Evolutionary conservation across 306 rosid genomes (phyloP), one percentile per base, ranked within the genome.

Genomic region (Lagenaria siceraria): DNA sequence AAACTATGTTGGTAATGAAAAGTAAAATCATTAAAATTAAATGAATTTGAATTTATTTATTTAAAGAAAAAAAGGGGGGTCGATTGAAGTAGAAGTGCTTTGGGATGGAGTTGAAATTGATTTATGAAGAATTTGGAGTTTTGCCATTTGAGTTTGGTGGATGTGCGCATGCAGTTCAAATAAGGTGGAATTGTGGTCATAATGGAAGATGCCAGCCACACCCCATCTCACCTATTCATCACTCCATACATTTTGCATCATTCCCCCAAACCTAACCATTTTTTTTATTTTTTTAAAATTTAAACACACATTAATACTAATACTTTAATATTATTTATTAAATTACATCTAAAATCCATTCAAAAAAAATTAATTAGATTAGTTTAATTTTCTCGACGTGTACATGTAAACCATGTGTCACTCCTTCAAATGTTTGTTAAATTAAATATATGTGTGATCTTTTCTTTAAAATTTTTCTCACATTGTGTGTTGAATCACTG

Each of bases 131-230:
- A 68, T 33, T 11, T 33, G 63, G 46, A 19, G 33, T 51, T 33
- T 7, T 4, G 49, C 49, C 85, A 83, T 87, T 84, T 65, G 87
- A 82, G 93, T 91, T 89, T 89, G 94, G 93, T 90, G 90, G 89
- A 82, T 94, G 97, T 94, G 97, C 95, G 97, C 98, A 89, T 94
- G 98, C 98, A 87, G 85, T 82, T 87, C 80, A 84, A 84, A 89
- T 66, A 85, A 85, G 83, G 85, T 46, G 15, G 85, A 83, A 77
- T 82, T 84, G 87, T 82, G 88, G 83, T 89, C 95, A 89, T 92
- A 77, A 87, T 90, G 86, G 91, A 76, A 82, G 76, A 79, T 91
- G 89, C 91, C 92, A 93, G 83, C 97, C 87, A 83, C 90, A 87
- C 85, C 87, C 71, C 78, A 53, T 81, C 78, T 74, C 64, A 48